Evolutionary conservation across 1,284 basidiomycete species (phyloP).

Genomic region (Ceratobasidium theobromae): DNA sequence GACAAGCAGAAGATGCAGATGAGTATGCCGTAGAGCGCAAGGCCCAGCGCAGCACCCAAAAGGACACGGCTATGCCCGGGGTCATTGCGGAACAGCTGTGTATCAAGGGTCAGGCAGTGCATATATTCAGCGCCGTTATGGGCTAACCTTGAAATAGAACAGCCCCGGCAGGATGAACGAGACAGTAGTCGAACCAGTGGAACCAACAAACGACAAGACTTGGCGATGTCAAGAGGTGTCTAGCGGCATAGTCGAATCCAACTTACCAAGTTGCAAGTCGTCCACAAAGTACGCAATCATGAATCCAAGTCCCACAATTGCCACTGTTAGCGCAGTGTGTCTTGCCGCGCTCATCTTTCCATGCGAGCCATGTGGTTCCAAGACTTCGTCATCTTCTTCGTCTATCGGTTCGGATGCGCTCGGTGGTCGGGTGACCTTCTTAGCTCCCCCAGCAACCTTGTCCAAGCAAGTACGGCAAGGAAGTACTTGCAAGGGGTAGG

Average conservation of each 20-base stretch:
- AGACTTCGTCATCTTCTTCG: conserved; percentile 46
- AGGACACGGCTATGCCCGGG: conserved; percentile 57
- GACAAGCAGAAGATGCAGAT: conserved; percentile 79
- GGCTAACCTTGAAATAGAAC: conserved; percentile 74
- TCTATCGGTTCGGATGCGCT: conserved; percentile 48
- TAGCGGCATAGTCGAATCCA: background rate
- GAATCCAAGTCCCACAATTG: conserved; percentile 71
- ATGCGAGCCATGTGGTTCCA: conserved; percentile 52
- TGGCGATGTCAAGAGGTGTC: background rate
- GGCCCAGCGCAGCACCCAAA: conserved; percentile 62
- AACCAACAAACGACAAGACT: conserved; percentile 96
- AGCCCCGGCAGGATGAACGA: conserved; percentile 95
- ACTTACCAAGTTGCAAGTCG: conserved; percentile 78
- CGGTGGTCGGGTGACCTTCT: conserved; percentile 1
- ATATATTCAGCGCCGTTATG: background rate
- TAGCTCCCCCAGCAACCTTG: conserved; percentile 60
- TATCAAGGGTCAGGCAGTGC: background rate
- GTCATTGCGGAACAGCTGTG: conserved; percentile 73
- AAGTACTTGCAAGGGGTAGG: conserved; percentile 90
- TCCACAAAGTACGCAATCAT: conserved; percentile 81
- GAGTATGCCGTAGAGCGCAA: conserved; percentile 74
- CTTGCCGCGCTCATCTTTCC: conserved; percentile 71
- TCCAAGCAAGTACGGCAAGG: conserved; percentile 92
- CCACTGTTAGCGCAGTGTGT: conserved; percentile 72
- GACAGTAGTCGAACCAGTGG: conserved; percentile 95